Evolutionary conservation across 768 basidiomycete genomes (phyloP), one percentile per base, ranked within the genome.

Genomic region (Scleroderma citrinum): DNA sequence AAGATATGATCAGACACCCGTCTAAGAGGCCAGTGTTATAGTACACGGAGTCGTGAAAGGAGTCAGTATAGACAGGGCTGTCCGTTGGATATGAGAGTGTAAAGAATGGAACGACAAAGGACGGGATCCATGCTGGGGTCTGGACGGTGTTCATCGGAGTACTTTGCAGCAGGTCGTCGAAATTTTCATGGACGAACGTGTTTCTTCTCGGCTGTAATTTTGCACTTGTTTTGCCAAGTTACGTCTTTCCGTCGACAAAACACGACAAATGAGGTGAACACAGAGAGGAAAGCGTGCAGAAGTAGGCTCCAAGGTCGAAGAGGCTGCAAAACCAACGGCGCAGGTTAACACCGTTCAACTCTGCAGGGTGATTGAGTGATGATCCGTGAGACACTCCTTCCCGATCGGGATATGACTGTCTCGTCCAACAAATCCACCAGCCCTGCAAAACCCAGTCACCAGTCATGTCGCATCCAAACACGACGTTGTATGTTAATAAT

Each of bases 401-500:
- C 57, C 44, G 29, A 57, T 63, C 34, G 17, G 43, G 56, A 44
- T n/a, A 12, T 45, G 36, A 7, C 21, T 34, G 16, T 21, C 3
- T n/a, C 4, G 35, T 13, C 2, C 26, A 21, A 34, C n/a, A 35
- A 34, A 20, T 23, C 36, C 43, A 34, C 19, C 32, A 29, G 8
- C 19, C n/a, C 14, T 10, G 16, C 20, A 6, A 16, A 37, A 11
- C n/a, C n/a, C n/a, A n/a, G n/a, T n/a, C 36, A 39, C 7, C 26
- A 34, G 37, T 75, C 54, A 74, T 76, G 58, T 55, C 66, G 54
- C 84, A 87, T 64, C 94, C 94, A 19, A 91, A 87, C 64, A 76
- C 82, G 37, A 91, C 94, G 49, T 79, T 97, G 59, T 96, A 94
- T 70, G 70, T 97, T 69, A 89, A 91, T 61, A 93, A 94, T 61